Conservation (phyloP, 306 rosid species). For the Citrullus colocynthis region DNA sequence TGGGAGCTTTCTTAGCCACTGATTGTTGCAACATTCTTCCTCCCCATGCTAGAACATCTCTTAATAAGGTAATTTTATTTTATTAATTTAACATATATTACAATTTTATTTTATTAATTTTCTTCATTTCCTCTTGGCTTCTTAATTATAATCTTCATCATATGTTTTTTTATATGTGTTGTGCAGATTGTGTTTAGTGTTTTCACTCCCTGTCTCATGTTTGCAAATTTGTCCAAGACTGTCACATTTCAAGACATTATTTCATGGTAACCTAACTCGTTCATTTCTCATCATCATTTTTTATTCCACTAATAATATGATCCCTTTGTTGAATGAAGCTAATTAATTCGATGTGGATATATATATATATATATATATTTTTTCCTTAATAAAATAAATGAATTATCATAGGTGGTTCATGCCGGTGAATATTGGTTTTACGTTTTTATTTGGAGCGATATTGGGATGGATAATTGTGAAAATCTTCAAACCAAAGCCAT, state of each 20-base stretch:
- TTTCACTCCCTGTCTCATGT: constrained; percentile 76
- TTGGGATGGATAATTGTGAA: constrained; percentile 71
- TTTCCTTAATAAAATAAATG: no score
- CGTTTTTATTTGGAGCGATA: constrained; percentile 63
- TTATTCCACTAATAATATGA: no score
- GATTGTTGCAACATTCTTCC: constrained; percentile 47
- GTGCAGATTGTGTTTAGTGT: constrained; percentile 65
- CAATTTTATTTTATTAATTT: neutral
- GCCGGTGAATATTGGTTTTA: constrained; percentile 64
- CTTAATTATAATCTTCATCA: no score
- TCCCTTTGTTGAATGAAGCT: no score
- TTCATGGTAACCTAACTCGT: constrained; percentile 42
- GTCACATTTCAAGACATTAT: constrained; percentile 65
- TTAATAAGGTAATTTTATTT: constrained; percentile 45
- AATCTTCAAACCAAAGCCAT: constrained; percentile 52
- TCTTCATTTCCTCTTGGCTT: no score
- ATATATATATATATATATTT: no score
- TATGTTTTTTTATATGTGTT: no score
- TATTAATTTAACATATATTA: no score
- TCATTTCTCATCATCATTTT: no score
- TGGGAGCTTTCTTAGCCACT: constrained; percentile 78
- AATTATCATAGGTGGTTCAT: constrained; percentile 69
- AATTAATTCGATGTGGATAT: no score
- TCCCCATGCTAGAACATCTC: constrained; percentile 29
- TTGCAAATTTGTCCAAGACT: constrained; percentile 51